phyloP scores from a whole-genome alignment of 1,284 basidiomycete genomes.

The Moesziomyces sp. region DNA sequence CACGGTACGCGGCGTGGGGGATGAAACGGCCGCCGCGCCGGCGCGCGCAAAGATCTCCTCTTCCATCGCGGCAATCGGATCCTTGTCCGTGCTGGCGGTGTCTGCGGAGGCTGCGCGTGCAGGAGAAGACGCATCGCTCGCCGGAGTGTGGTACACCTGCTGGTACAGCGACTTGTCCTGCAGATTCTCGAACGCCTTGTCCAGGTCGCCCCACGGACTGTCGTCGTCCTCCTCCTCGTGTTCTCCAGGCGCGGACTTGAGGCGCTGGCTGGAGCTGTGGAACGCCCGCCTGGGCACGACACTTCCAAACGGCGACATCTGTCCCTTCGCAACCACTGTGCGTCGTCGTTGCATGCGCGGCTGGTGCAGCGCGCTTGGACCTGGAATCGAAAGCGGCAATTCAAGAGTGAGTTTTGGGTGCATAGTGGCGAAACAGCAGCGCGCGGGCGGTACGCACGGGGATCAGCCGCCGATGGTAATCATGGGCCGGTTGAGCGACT shows the following conservation, averaged over 20 bases:
- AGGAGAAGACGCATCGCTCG: no score
- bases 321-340: background rate
- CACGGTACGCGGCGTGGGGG: background rate
- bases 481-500: slow-evolving; percentile 72
- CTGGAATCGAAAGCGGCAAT: background rate
- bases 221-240: slow-evolving; percentile 27
- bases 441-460: background rate
- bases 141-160: slow-evolving; percentile 27
- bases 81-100: background rate
- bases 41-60: slow-evolving; percentile 50
- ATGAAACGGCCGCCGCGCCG: slow-evolving; percentile 32
- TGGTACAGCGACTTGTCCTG: slow-evolving; percentile 41
- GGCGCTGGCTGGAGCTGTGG: slow-evolving; percentile 15
- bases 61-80: slow-evolving; percentile 45
- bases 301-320: background rate
- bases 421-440: background rate
- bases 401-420: slow-evolving; percentile 17
- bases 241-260: no score
- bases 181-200: slow-evolving; percentile 42
- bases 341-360: no score
- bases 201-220: slow-evolving; percentile 54
- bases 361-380: background rate
- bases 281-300: slow-evolving; percentile 8
- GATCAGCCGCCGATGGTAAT: slow-evolving; percentile 79
- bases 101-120: background rate